phyloP scores from a whole-genome alignment of 2,329 filamentous ascomycete genomes.

The Colletotrichum sp. region DNA sequence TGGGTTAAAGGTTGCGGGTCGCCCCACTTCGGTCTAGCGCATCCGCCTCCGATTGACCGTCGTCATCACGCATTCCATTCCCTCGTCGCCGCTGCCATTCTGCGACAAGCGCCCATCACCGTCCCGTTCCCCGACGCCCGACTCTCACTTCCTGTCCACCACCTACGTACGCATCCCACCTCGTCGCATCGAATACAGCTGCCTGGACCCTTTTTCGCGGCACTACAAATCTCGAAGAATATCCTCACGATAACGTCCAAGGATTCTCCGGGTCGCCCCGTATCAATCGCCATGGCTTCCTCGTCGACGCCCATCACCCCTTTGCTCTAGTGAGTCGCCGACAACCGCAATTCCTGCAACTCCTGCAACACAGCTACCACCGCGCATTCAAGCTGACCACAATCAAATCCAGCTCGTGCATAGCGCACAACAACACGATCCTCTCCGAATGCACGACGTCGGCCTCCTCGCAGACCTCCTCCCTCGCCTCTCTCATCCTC shows the following conservation, averaged over 20 bases:
- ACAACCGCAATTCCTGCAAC: neutral
- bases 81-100: neutral
- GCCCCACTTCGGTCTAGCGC: constrained; percentile 17
- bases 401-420: constrained; percentile 74
- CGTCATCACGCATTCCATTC: constrained; percentile 20
- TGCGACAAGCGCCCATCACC: constrained; percentile 16
- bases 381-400: constrained; percentile 17
- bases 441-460: constrained; percentile 91
- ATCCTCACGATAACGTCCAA: neutral
- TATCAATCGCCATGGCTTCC: constrained; percentile 64
- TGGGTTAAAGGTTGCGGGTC: neutral
- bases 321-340: constrained; percentile 70
- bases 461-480: constrained; percentile 81
- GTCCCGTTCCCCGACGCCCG: neutral
- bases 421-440: constrained; percentile 92
- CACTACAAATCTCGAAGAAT: neutral
- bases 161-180: constrained; percentile 1
- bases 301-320: constrained; percentile 72
- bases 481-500: constrained; percentile 90
- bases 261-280: neutral
- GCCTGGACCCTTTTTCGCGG: neutral
- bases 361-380: neutral
- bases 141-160: neutral
- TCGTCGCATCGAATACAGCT: neutral
- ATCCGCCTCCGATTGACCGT: constrained; percentile 12